Evolutionary conservation across 1,139 yeast genomes (phyloP).

Genomic region (Magnusiomyces sp.): DNA sequence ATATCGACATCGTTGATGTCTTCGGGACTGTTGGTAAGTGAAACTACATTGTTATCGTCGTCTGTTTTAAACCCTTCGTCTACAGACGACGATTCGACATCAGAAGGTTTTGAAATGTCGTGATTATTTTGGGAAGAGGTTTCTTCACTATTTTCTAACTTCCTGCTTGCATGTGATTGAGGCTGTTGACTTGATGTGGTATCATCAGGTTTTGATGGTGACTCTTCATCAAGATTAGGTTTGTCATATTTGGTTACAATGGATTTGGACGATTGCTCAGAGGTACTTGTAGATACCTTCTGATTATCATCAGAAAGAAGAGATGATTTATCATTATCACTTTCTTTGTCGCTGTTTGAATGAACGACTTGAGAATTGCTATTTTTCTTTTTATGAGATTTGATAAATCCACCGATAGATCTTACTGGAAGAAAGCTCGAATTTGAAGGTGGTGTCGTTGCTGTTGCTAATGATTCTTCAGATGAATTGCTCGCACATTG

Average conservation of each 20-base stretch:
- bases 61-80: background rate
- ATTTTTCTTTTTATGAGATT: constrained; percentile 1
- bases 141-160: background rate
- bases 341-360: background rate
- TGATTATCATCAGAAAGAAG: background rate
- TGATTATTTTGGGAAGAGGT: background rate
- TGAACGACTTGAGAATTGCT: background rate
- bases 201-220: background rate
- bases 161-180: background rate
- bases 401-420: constrained; percentile 6
- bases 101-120: background rate
- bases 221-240: background rate
- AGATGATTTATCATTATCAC: background rate
- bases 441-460: background rate
- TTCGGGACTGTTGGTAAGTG: background rate
- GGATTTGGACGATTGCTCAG: background rate
- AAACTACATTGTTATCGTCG: background rate
- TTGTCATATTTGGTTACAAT: background rate
- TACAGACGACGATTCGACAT: background rate
- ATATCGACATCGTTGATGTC: constrained; percentile 4
- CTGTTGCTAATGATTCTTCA: background rate
- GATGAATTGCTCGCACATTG: too few species aligned
- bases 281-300: background rate
- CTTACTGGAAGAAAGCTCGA: background rate
- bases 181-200: background rate